phyloP scores from a whole-genome alignment of 495 filamentous ascomycete genomes.

The Pyrenula massariospora region DNA sequence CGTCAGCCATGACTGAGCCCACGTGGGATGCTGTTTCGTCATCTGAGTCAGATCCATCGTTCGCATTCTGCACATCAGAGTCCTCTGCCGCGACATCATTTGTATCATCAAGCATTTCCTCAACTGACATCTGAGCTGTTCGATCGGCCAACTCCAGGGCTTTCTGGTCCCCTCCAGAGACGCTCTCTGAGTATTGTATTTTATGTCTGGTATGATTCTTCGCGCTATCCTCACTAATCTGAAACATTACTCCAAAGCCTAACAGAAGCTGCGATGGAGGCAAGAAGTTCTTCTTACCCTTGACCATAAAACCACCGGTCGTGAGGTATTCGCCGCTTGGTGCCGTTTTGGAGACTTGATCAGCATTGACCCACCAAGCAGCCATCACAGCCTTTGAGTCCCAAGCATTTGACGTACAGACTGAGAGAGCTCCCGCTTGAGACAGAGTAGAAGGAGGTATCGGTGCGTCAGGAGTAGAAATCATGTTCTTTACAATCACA shows the following conservation, averaged over 20 bases:
- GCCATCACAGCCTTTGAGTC: conserved; percentile 92
- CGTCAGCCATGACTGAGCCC: neutral
- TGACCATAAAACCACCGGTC: conserved; percentile 64
- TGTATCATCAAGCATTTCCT: conserved; percentile 18
- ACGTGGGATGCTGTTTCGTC: conserved; percentile 15
- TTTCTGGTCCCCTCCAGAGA: neutral
- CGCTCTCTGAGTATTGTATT: conserved; percentile 31
- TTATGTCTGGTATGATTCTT: conserved; percentile 65
- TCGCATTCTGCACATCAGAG: conserved; percentile 15
- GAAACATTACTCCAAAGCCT: conserved; percentile 79
- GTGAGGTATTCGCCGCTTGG: conserved; percentile 68
- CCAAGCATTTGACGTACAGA: conserved; percentile 81
- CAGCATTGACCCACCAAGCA: conserved; percentile 83
- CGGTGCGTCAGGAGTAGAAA: conserved; percentile 60
- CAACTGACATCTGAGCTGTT: conserved; percentile 8
- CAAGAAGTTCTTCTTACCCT: conserved; percentile 79
- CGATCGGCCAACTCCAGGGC: conserved; percentile 7
- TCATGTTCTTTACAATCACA: conserved; percentile 77
- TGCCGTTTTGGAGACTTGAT: conserved; percentile 78
- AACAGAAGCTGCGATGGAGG: conserved; percentile 80
- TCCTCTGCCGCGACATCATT: conserved; percentile 16
- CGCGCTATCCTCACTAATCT: conserved; percentile 80
- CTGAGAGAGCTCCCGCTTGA: conserved; percentile 75
- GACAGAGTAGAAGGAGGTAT: conserved; percentile 85
- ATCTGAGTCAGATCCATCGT: conserved; percentile 14